Percentiles rank a stretch among this genome's conserved stretches.
Evolutionary conservation across 1,284 basidiomycete genomes (phyloP).

Genomic region (Hemileccinum hortonii): DNA sequence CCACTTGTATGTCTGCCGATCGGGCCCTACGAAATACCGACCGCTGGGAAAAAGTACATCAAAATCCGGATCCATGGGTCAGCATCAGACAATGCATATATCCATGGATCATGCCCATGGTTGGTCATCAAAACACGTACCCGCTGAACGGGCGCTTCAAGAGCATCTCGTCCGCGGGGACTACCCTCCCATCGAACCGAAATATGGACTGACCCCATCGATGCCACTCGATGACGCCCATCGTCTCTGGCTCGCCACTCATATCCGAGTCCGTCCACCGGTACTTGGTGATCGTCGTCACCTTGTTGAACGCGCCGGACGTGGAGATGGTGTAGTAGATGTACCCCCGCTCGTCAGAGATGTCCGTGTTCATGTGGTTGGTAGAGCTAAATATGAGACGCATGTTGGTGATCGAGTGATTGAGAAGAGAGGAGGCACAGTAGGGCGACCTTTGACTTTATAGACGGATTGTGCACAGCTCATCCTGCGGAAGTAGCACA

Average conservation of each 20-base stretch:
- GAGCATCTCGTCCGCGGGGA: slow-evolving; percentile 13
- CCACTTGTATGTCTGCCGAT: too few species aligned
- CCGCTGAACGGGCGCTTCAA: slow-evolving; percentile 9
- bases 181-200: slow-evolving; percentile 17
- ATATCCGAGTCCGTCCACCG: slow-evolving; percentile 8
- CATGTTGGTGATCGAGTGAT: slow-evolving; percentile 10
- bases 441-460: too few species aligned
- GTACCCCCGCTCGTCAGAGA: slow-evolving; percentile 24
- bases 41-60: too few species aligned
- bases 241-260: slow-evolving; percentile 16
- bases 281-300: slow-evolving; percentile 31
- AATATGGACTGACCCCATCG: slow-evolving; percentile 13
- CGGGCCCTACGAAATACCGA: too few species aligned
- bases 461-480: too few species aligned
- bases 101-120: neutral
- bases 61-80: too few species aligned
- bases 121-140: slow-evolving; percentile 3
- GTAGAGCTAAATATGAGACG: slow-evolving; percentile 19
- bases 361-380: slow-evolving; percentile 23
- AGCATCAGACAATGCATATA: too few species aligned
- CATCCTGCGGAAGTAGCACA: too few species aligned
- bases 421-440: too few species aligned
- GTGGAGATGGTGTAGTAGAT: slow-evolving; percentile 25
- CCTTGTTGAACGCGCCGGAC: slow-evolving; percentile 11
- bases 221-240: slow-evolving; percentile 32